Percentiles rank a stretch among this genome's conserved stretches.
Evolutionary conservation across 768 basidiomycete species (phyloP).

Genomic region (Mycena chlorophos): DNA sequence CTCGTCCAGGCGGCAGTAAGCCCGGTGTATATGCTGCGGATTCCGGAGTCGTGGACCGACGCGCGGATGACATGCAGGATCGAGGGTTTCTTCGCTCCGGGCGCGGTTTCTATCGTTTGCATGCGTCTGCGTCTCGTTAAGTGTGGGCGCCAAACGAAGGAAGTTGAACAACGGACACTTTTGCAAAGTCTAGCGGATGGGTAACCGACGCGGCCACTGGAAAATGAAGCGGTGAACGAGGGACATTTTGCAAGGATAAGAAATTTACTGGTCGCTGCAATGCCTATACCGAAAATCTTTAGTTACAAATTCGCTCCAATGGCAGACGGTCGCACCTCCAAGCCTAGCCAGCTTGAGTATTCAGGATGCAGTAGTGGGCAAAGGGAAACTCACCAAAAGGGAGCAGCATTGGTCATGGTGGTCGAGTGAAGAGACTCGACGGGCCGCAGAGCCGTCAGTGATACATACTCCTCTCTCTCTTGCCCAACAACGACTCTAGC

Average conservation of each 20-base stretch:
- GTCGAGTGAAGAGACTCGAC: conserved; percentile 10
- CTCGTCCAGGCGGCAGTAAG: conserved; percentile 80
- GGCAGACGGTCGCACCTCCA: conserved; percentile 47
- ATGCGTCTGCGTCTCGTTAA: conserved; percentile 56
- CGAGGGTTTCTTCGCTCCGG: conserved; percentile 56
- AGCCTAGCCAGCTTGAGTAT: conserved; percentile 44
- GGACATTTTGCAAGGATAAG: not conserved
- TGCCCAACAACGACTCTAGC: not conserved
- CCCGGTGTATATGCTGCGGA: conserved; percentile 78
- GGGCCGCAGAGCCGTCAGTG: too few relatives aligned
- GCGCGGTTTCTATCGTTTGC: conserved; percentile 61
- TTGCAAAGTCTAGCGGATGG: conserved; percentile 82
- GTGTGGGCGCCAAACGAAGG: not conserved
- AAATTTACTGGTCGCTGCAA: conserved; percentile 64
- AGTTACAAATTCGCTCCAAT: conserved; percentile 12
- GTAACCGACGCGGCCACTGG: conserved; percentile 80
- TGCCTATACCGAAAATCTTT: conserved; percentile 37
- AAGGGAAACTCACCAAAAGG: conserved; percentile 47
- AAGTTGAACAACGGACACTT: conserved; percentile 57
- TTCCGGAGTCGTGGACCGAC: conserved; percentile 66
- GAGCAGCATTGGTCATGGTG: conserved; percentile 37
- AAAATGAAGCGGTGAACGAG: conserved; percentile 9
- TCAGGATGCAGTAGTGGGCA: conserved; percentile 6
- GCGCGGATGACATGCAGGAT: conserved; percentile 62
- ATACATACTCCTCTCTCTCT: too few relatives aligned